A percentile compares a stretch with the other conserved stretches of the same genome.
phyloP scores from a whole-genome alignment of 352 stramenopile species.

The Pythium chondricola region DNA sequence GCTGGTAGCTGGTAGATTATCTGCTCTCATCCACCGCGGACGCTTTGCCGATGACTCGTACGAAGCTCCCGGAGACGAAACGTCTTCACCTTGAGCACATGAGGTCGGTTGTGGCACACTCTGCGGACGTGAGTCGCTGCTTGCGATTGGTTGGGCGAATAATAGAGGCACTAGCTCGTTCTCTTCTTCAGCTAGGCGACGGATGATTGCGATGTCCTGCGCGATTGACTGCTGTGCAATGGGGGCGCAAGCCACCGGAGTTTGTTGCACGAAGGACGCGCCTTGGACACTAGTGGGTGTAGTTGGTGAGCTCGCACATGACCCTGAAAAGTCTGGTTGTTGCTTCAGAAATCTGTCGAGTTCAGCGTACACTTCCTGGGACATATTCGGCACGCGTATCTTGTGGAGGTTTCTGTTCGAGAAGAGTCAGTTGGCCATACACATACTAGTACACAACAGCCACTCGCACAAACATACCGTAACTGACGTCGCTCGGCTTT shows the following conservation, averaged over 20 bases:
- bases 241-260: not conserved
- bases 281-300: not conserved
- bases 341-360: slow-evolving; percentile 48
- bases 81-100: not conserved
- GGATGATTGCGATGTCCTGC: slow-evolving; percentile 7
- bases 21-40: not conserved
- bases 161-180: slow-evolving; percentile 5
- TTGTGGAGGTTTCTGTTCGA: slow-evolving; percentile 20
- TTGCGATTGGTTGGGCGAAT: not conserved
- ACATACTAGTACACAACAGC: not conserved
- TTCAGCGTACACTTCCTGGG: slow-evolving; percentile 43
- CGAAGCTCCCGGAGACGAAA: not conserved
- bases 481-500: slow-evolving; percentile 45
- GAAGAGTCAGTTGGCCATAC: not conserved
- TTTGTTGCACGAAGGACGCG: too few species aligned
- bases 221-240: not conserved
- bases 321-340: not conserved
- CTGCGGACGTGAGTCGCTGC: not conserved
- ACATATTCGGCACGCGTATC: slow-evolving; percentile 44
- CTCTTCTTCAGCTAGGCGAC: slow-evolving; percentile 19
- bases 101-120: not conserved
- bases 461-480: slow-evolving; percentile 12
- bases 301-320: not conserved
- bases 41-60: slow-evolving; percentile 6
- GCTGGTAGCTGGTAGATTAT: not conserved